A percentile compares a stretch with the other conserved stretches of the same genome.
Evolutionary conservation across 75 land plant genomes (phyloP).

Genomic region (Sequoia sempervirens): DNA sequence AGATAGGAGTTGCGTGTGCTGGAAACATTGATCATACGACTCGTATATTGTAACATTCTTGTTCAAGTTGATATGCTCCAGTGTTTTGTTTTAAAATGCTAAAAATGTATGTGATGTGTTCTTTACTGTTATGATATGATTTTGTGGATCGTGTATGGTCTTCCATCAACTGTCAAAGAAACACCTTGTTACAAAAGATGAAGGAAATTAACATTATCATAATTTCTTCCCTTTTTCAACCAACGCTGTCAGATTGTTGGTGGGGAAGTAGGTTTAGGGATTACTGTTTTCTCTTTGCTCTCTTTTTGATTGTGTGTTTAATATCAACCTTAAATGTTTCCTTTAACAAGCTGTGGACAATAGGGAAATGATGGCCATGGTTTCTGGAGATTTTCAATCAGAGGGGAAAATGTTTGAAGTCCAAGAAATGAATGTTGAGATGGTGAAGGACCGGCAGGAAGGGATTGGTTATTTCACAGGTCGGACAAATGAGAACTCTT

Average conservation of each 20-base stretch:
- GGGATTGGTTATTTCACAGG: not conserved
- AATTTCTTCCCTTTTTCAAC: not conserved
- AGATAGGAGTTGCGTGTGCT: not conserved
- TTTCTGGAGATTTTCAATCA: not conserved
- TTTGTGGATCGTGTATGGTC: not conserved
- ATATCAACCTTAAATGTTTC: not conserved
- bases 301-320: not conserved
- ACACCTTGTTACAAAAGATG: not conserved
- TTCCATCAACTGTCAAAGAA: not conserved
- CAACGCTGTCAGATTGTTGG: not conserved
- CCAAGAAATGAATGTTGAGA: not conserved
- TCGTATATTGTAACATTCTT: too few species aligned
- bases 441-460: not conserved
- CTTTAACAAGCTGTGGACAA: not conserved
- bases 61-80: not conserved
- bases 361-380: not conserved
- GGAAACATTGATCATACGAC: not conserved
- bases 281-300: not conserved
- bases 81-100: not conserved
- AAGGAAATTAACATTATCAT: not conserved
- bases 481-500: not conserved
- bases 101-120: not conserved
- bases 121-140: not conserved
- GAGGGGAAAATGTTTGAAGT: not conserved
- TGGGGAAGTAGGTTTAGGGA: not conserved